Base-by-base conservation (phyloP, 1,284 basidiomycete genomes). In the Leucoagaricus sp. region DNA sequence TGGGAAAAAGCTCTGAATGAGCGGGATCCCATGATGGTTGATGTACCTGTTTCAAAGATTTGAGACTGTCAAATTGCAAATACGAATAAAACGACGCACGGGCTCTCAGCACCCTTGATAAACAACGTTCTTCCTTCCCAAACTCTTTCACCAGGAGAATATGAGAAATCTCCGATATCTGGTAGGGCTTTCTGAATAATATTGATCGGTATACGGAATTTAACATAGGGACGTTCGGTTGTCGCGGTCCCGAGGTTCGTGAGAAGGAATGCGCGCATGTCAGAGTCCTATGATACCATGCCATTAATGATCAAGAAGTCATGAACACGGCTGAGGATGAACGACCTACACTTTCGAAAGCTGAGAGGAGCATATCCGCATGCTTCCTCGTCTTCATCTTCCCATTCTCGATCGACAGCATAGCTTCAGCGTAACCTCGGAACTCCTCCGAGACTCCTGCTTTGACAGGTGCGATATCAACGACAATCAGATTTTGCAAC, bases 31-130 rank as follows among this genome's bases (percentile, higher is more conserved):
- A 57, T 80, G 75, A 12, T 78, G 70, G 64, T 92, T 93, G 62
- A 94, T 85, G 67, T 87, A 93, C 55, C 86, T 88, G 52, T 19
- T 12, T 10, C 33, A 31, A 9, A 3, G 44, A 13, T 15, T 38
- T 15, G 13, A 4, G 12, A 31, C 25, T 29, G 21, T 5, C 21
- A 21, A 42, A 29, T 10, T 45, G 25, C 36, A 12, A 10, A 38
- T 2, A 26, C 3, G 53, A 19, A 26, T 9, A 23, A 17, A 46
- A 49, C 10, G 13, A 71, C 81, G 63, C 54, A 87, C 83, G 80
- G 84, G 82, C 86, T 91, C 72, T 83, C 85, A 34, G 74, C 70
- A 1, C 93, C 92, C 66, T 93, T 94, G 61, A 94, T 78, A 62
- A 94, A 90, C n/a, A 94, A 66, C 1, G 86, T 79, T 41, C 72